Conservation (phyloP, 106 monocot species). For the Ottelia alismoides region DNA sequence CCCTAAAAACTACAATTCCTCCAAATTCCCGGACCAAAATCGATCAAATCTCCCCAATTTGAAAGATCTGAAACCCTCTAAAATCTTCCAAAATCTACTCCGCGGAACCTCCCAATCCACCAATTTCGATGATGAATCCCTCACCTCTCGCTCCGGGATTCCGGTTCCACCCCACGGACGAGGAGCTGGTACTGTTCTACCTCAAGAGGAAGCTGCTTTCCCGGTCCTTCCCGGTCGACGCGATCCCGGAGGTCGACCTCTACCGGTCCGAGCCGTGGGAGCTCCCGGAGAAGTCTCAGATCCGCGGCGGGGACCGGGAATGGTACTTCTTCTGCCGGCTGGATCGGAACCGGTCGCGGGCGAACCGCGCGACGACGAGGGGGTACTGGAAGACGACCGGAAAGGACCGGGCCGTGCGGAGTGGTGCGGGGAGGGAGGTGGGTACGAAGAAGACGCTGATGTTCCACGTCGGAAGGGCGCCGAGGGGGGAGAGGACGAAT, state of each 20-base stretch:
- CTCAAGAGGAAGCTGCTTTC: constrained; percentile 15
- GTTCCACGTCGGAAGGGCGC: constrained; percentile 60
- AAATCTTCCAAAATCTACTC: too few relatives aligned
- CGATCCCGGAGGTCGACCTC: constrained; percentile 21
- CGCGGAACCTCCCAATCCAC: background rate
- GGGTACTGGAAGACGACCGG: constrained; percentile 96
- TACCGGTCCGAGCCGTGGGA: constrained; percentile 22
- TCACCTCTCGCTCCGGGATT: constrained; percentile 17
- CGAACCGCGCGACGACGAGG: constrained; percentile 47
- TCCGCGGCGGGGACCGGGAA: constrained; percentile 43
- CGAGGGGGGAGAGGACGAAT: constrained; percentile 46
- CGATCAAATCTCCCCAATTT: background rate
- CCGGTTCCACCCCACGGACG: constrained; percentile 25
- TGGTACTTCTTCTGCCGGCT: constrained; percentile 90
- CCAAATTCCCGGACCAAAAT: too few relatives aligned
- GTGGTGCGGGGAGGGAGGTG: constrained; percentile 6
- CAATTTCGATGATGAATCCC: too few relatives aligned
- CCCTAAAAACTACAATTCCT: too few relatives aligned
- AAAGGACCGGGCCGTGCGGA: constrained; percentile 49
- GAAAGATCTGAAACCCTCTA: background rate
- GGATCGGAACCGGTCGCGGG: constrained; percentile 54
- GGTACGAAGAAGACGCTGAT: constrained; percentile 92
- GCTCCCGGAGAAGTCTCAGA: constrained; percentile 30
- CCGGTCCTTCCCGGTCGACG: constrained; percentile 11
- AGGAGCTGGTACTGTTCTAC: constrained; percentile 17